Percentiles rank a stretch among this genome's conserved stretches.
phyloP scores from a whole-genome alignment of 148 eudicot genomes.

The Nepenthes gracilis region DNA sequence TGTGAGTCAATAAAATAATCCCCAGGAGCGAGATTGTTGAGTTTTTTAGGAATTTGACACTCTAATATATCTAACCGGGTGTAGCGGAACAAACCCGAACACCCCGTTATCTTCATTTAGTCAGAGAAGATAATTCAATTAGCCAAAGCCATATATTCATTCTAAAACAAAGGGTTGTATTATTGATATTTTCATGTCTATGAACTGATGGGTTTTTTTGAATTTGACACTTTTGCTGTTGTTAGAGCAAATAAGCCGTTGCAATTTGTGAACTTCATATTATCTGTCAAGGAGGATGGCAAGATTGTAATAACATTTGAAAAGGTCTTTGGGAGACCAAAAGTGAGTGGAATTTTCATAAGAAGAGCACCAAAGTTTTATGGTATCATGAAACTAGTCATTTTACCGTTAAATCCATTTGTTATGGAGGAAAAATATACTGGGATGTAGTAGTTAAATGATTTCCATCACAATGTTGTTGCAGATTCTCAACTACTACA shows the following conservation, averaged over 20 bases:
- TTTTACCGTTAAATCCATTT: background rate
- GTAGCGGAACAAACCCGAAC: too few species aligned
- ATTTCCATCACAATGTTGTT: background rate
- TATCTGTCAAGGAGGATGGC: constrained; percentile 56
- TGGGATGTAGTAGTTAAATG: background rate
- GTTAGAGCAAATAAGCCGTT: constrained; percentile 93
- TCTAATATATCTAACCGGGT: too few species aligned
- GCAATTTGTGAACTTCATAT: constrained; percentile 59
- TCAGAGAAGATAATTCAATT: constrained; percentile 68
- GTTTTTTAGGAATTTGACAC: too few species aligned
- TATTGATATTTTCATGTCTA: background rate
- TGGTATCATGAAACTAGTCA: constrained; percentile 24
- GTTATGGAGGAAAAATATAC: background rate
- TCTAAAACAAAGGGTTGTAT: background rate
- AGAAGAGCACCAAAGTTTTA: constrained; percentile 52
- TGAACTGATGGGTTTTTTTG: constrained; percentile 56
- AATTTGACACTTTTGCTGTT: constrained; percentile 76
- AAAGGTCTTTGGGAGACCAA: constrained; percentile 62
- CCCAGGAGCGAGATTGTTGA: too few species aligned
- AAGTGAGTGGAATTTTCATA: constrained; percentile 79
- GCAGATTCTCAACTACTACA: constrained; percentile 30
- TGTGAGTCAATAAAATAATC: too few species aligned
- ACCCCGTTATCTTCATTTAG: constrained; percentile 68
- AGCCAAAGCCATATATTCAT: background rate
- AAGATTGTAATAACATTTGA: constrained; percentile 53